Evolutionary conservation across 768 basidiomycete species (phyloP).

Genomic region (Mycena polygramma): DNA sequence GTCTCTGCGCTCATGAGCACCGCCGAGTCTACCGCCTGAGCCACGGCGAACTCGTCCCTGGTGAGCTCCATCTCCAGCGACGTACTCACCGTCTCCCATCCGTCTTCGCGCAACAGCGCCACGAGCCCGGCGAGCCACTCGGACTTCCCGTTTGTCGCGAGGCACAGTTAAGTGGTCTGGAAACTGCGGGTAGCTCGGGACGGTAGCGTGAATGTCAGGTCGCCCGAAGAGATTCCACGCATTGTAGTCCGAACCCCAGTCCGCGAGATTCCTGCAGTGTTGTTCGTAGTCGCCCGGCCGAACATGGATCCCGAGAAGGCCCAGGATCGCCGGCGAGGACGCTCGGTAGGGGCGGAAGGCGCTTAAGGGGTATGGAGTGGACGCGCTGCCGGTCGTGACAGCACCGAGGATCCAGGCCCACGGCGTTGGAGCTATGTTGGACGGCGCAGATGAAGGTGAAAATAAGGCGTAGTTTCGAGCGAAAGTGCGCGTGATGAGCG

Average conservation of each 20-base stretch:
- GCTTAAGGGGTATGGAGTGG: constrained; percentile 3
- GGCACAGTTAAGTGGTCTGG: constrained; percentile 43
- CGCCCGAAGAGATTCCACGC: constrained; percentile 58
- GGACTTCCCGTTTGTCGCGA: constrained; percentile 60
- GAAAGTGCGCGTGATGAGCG: constrained; percentile 24
- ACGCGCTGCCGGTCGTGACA: neutral
- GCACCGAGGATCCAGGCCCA: neutral
- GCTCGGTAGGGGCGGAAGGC: constrained; percentile 17
- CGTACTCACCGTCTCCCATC: constrained; percentile 55
- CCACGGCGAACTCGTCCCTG: constrained; percentile 19
- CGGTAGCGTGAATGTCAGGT: neutral
- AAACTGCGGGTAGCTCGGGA: constrained; percentile 51
- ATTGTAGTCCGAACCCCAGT: constrained; percentile 49
- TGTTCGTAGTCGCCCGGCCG: constrained; percentile 61
- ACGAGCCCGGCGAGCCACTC: constrained; percentile 58
- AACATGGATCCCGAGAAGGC: constrained; percentile 62
- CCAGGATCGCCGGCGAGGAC: constrained; percentile 43
- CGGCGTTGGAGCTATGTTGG: too few species aligned
- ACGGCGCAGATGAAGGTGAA: neutral
- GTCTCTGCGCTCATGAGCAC: constrained; percentile 23
- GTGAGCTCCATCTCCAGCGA: constrained; percentile 35
- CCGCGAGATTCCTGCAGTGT: constrained; percentile 58
- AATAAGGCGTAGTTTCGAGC: constrained; percentile 20
- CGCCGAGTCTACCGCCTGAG: constrained; percentile 34
- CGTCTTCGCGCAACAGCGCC: constrained; percentile 45